Base-by-base conservation (phyloP, 2,329 filamentous ascomycete species). In the Aspergillus phoenicis region DNA sequence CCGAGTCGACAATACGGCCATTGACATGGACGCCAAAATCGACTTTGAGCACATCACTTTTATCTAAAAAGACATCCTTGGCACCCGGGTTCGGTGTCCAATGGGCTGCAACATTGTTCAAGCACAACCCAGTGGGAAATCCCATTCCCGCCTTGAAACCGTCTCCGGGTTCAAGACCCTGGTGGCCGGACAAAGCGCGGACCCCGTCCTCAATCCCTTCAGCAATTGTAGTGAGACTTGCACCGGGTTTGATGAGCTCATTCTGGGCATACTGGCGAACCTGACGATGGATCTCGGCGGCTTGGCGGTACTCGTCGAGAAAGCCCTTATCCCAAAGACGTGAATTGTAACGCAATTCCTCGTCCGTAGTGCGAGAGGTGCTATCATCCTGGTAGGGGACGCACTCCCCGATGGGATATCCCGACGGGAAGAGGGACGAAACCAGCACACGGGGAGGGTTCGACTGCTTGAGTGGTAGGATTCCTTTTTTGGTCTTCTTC, bases 1-100 rank as follows among this genome's bases (percentile, higher is more conserved):
- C 91, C 66, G 87, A 90, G 79, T 94, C 90, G 60, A 93, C 89
- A 71, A 93, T 94, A 66, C 87, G 84, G 4, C 91, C 91, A 70
- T 90, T 91, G 70, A 93, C 84, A 73, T 94, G 91, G 30, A 93
- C 90, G 52, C 91, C 90, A 70, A 93, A 91, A 70, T 94, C 90
- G 7, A 93, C 87, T 76, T 91, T 93, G 84, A 94, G 85, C 38
- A 96, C 90, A 72, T 96, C 91, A 63, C 86, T 84, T 63, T 88
- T 75, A 71, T 90, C 81, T 61, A 95, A 80, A 36, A 93, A 78
- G 69, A 89, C 85, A 74, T 92, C 91, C 75, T 87, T 89, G 71
- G 84, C 78, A 2, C 84, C 82, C 1, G 84, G 80, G 66, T 85
- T 86, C 6, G 84, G 84, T 1, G 83, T 85, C 67, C 78, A 86